Conservation (phyloP, 192 early-diverging fungal species). For the Coemansia sp. region DNA sequence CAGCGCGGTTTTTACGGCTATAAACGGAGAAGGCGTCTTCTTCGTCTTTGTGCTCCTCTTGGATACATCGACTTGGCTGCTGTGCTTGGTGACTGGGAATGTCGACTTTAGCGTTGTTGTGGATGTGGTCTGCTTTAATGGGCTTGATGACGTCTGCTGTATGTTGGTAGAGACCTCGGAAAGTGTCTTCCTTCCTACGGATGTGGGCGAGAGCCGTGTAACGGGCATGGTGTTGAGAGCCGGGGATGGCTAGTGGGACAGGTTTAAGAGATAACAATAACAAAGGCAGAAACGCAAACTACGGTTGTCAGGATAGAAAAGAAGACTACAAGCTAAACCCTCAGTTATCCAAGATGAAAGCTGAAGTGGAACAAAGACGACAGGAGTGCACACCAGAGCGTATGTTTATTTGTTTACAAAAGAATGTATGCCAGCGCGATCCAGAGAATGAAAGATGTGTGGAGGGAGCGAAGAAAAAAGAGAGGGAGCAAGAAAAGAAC, state of each 20-base stretch:
- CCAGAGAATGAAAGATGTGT: background rate
- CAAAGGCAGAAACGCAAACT: background rate
- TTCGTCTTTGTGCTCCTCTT: slow-evolving; percentile 11
- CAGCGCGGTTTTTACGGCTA: slow-evolving; percentile 32
- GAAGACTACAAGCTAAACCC: background rate
- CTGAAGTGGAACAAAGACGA: background rate
- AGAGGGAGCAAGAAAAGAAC: background rate
- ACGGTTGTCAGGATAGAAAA: background rate
- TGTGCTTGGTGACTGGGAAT: slow-evolving; percentile 39
- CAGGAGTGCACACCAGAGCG: background rate
- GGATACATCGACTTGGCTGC: slow-evolving; percentile 1
- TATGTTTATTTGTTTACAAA: slow-evolving; percentile 12
- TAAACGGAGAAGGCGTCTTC: slow-evolving; percentile 24
- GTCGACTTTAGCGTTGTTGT: slow-evolving; percentile 29
- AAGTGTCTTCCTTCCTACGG: slow-evolving; percentile 29
- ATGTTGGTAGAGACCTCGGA: slow-evolving; percentile 32
- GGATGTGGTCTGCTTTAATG: slow-evolving; percentile 10
- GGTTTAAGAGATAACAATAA: too few relatives aligned
- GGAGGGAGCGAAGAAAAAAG: background rate
- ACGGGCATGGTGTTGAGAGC: slow-evolving; percentile 37
- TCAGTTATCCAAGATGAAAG: background rate
- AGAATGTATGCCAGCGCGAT: background rate
- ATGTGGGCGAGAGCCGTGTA: slow-evolving; percentile 23
- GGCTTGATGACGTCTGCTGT: slow-evolving; percentile 13
- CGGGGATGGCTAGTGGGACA: background rate